These are phyloP conservation scores for Panicum miliaceum DNA, from an alignment of 176 grass and related monocot genomes.

Conservation along the genomic window DNA sequence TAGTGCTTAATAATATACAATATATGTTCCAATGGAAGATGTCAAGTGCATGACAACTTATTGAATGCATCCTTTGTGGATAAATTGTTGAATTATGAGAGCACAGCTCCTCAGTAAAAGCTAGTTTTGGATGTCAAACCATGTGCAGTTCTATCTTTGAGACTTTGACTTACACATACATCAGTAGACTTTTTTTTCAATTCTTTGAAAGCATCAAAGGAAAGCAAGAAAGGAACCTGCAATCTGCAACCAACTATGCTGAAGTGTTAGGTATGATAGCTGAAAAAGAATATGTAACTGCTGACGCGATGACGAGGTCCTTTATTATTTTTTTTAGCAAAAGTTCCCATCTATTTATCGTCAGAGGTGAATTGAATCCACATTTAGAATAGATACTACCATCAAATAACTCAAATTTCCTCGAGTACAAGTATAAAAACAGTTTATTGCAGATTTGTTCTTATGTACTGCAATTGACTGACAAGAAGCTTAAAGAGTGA, in stretches of 20 bases:
- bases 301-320: neutral
- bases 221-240: neutral
- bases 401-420: neutral
- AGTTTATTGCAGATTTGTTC: conserved; percentile 4
- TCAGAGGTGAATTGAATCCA: neutral
- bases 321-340: conserved; percentile 28
- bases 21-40: neutral
- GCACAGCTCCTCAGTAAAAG: neutral
- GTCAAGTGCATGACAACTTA: neutral
- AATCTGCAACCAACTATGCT: conserved; percentile 11
- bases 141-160: conserved; percentile 13
- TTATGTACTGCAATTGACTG: neutral
- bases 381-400: neutral
- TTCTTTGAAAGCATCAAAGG: conserved; percentile 10
- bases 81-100: conserved; percentile 21
- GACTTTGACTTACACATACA: conserved; percentile 8
- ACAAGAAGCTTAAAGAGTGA: neutral
- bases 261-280: neutral
- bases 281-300: conserved; percentile 6
- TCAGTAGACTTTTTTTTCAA: neutral
- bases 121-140: conserved; percentile 7
- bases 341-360: neutral
- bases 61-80: conserved; percentile 6
- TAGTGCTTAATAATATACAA: conserved; percentile 4
- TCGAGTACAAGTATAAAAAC: neutral